Conservation (phyloP, 768 basidiomycete species). For the Tulasnella sp. region DNA sequence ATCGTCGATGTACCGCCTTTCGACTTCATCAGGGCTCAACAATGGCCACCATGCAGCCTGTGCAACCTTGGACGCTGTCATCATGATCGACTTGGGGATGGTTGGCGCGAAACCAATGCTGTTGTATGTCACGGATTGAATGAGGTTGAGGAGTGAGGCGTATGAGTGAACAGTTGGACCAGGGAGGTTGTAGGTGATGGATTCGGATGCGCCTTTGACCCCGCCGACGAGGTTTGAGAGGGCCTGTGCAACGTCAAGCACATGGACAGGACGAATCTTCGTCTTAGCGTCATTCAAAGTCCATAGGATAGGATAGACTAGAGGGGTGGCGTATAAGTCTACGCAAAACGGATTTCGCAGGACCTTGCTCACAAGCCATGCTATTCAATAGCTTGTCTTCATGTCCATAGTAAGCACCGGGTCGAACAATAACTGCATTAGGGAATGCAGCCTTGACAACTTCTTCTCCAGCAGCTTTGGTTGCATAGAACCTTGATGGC, state of each 20-base stretch:
- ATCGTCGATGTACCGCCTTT: constrained; percentile 83
- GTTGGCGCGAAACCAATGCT: constrained; percentile 67
- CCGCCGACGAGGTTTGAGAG: constrained; percentile 71
- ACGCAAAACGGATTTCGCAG: not conserved
- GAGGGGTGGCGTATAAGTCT: constrained; percentile 17
- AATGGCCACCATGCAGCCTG: constrained; percentile 86
- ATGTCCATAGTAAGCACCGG: constrained; percentile 82
- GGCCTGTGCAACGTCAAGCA: constrained; percentile 90
- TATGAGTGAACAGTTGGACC: constrained; percentile 84
- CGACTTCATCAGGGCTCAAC: constrained; percentile 85
- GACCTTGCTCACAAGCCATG: constrained; percentile 67
- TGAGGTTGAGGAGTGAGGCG: constrained; percentile 54
- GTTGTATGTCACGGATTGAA: constrained; percentile 74
- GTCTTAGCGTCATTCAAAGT: constrained; percentile 87
- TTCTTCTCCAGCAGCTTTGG: constrained; percentile 88
- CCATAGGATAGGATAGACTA: constrained; percentile 92
- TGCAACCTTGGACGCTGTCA: constrained; percentile 56
- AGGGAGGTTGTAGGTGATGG: constrained; percentile 67
- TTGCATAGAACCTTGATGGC: constrained; percentile 75
- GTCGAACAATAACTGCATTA: constrained; percentile 81
- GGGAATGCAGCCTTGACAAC: constrained; percentile 80
- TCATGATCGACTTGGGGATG: constrained; percentile 70
- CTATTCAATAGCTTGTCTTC: constrained; percentile 94
- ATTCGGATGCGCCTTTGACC: constrained; percentile 6
- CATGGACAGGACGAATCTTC: constrained; percentile 86